These are phyloP conservation scores for Polychaeton citri DNA, from an alignment of 2,329 filamentous ascomycete species.

Conservation along the genomic window DNA sequence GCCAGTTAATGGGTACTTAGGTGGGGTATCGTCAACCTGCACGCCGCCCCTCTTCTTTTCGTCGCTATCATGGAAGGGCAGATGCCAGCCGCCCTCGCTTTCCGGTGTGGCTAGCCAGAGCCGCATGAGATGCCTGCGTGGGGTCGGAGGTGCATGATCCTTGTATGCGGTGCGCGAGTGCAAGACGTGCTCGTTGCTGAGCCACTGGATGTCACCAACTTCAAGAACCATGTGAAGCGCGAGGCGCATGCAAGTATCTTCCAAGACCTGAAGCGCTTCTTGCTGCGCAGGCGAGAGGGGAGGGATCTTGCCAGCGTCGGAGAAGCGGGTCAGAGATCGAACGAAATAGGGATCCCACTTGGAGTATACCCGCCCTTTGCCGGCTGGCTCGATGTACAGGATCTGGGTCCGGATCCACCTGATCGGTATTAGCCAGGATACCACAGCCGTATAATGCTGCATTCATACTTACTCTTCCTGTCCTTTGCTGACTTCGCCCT, in stretches of 20 bases:
- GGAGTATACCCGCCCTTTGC: slow-evolving; percentile 49
- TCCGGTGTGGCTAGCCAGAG: slow-evolving; percentile 77
- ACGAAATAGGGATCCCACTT: slow-evolving; percentile 92
- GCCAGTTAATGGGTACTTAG: slow-evolving; percentile 62
- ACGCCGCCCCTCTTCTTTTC: slow-evolving; percentile 84
- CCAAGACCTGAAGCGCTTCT: slow-evolving; percentile 55
- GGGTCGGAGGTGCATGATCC: slow-evolving; percentile 53
- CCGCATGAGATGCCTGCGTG: slow-evolving; percentile 65
- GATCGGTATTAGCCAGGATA: too few relatives aligned
- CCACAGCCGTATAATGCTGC: too few relatives aligned
- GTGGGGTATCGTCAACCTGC: slow-evolving; percentile 69
- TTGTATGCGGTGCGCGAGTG: slow-evolving; percentile 73
- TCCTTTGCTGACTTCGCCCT: slow-evolving; percentile 64
- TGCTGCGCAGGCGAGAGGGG: slow-evolving; percentile 55
- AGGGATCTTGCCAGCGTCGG: slow-evolving; percentile 58
- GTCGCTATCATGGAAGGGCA: slow-evolving; percentile 67
- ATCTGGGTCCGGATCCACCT: slow-evolving; percentile 60
- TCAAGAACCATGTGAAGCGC: slow-evolving; percentile 77
- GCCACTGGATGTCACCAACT: slow-evolving; percentile 77
- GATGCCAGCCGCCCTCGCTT: slow-evolving; percentile 68
- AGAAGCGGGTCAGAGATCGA: slow-evolving; percentile 61
- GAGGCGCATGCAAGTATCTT: slow-evolving; percentile 60
- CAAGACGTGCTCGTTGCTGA: slow-evolving; percentile 66
- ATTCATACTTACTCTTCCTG: slow-evolving; percentile 44
- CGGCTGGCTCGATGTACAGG: slow-evolving; percentile 61